Percentiles rank a stretch among this genome's conserved stretches.
phyloP scores from a whole-genome alignment of 495 filamentous ascomycete genomes.

The Aspergillus affinis region DNA sequence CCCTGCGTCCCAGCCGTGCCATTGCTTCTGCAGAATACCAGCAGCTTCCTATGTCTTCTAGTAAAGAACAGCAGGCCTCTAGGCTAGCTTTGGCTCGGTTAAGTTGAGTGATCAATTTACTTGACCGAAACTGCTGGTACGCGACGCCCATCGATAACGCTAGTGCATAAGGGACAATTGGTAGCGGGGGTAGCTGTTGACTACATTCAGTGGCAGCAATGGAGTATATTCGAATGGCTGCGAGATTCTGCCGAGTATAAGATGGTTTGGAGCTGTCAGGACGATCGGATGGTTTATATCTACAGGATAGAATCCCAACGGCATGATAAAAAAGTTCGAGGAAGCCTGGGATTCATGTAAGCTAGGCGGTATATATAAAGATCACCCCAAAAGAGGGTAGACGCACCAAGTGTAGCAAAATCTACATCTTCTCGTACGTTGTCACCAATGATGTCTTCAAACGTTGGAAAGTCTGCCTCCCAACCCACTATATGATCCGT shows the following conservation, averaged over 20 bases:
- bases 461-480: conserved; percentile 60
- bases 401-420: conserved; percentile 32
- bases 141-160: conserved; percentile 66
- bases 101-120: conserved; percentile 61
- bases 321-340: conserved; percentile 71
- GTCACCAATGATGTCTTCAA: conserved; percentile 67
- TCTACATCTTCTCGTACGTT: conserved; percentile 25
- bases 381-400: neutral
- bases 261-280: conserved; percentile 44
- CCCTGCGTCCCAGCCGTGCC: conserved; percentile 53
- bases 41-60: conserved; percentile 54
- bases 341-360: conserved; percentile 40
- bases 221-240: conserved; percentile 63
- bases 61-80: conserved; percentile 53
- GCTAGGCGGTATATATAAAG: neutral
- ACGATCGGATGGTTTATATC: conserved; percentile 38
- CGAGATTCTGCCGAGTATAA: conserved; percentile 60
- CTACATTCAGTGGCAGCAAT: conserved; percentile 55
- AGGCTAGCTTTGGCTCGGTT: conserved; percentile 61
- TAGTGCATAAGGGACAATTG: conserved; percentile 67
- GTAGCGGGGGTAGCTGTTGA: conserved; percentile 55
- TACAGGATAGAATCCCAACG: conserved; percentile 61
- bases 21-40: conserved; percentile 66
- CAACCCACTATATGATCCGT: conserved; percentile 46
- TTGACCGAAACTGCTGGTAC: conserved; percentile 70